Evolutionary conservation across 305 asterid species (phyloP).

Genomic region (Fraxinus albicans): DNA sequence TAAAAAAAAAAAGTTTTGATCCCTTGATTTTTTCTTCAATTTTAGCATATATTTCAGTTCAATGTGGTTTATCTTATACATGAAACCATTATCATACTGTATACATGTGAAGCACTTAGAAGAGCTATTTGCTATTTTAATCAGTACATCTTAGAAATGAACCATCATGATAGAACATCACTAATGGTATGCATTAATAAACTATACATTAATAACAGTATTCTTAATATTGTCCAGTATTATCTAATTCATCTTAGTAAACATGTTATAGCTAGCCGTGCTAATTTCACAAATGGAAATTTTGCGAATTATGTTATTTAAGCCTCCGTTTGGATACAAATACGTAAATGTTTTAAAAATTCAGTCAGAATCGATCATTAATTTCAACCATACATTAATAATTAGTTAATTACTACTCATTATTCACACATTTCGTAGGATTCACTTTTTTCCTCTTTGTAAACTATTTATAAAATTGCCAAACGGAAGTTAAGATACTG

Average conservation of each 20-base stretch:
- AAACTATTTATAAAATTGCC: neutral
- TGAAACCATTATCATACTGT: neutral
- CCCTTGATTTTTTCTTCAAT: neutral
- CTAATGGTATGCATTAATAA: neutral
- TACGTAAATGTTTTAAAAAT: too few relatives aligned
- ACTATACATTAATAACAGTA: neutral
- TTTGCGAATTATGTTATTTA: neutral
- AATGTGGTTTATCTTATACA: neutral
- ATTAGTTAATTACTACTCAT: neutral
- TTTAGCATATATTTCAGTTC: neutral
- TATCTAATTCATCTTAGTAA: neutral
- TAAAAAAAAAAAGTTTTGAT: too few relatives aligned
- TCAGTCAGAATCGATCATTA: neutral
- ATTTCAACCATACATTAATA: neutral
- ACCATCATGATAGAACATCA: neutral
- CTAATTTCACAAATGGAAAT: neutral
- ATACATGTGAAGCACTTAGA: neutral
- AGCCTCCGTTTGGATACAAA: too few relatives aligned
- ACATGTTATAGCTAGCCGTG: neutral
- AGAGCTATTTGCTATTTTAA: neutral
- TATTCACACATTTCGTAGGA: neutral
- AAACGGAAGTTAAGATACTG: neutral
- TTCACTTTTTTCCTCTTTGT: neutral
- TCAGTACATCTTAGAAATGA: neutral
- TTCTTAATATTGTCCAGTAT: neutral